Percentiles rank a stretch among this genome's conserved stretches.
These are phyloP conservation scores for Bromus sterilis DNA, from an alignment of 176 grass and related monocot genomes.

Conservation along the genomic window DNA sequence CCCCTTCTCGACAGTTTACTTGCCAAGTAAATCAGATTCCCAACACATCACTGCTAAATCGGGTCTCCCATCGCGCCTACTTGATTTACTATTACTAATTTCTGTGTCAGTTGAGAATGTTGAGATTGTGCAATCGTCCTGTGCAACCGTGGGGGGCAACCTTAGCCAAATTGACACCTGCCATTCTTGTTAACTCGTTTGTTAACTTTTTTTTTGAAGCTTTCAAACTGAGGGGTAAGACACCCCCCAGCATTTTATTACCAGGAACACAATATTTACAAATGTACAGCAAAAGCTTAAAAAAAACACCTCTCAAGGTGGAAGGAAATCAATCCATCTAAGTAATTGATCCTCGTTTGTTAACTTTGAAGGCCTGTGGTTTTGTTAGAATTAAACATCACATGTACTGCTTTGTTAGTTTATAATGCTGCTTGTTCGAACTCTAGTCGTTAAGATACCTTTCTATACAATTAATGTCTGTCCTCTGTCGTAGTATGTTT, in stretches of 20 bases:
- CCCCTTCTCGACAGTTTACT: not conserved
- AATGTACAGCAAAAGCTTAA: too few relatives aligned
- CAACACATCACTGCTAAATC: not conserved
- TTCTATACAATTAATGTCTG: not conserved
- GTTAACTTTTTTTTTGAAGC: too few relatives aligned
- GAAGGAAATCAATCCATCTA: too few relatives aligned
- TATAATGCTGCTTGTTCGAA: not conserved
- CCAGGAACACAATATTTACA: too few relatives aligned
- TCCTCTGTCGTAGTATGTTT: not conserved
- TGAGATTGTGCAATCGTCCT: too few relatives aligned
- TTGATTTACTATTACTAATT: not conserved
- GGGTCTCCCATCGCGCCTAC: not conserved
- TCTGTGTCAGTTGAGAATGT: not conserved
- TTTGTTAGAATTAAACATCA: not conserved
- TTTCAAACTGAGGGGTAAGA: too few relatives aligned
- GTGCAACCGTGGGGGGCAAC: not conserved
- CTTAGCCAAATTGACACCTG: not conserved
- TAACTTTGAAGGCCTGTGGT: not conserved
- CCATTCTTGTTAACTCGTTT: not conserved
- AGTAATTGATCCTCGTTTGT: too few relatives aligned
- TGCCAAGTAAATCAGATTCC: not conserved
- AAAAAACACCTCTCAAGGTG: too few relatives aligned
- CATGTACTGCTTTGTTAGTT: not conserved
- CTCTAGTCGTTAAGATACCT: not conserved
- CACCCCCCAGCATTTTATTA: too few relatives aligned